A percentile compares a stretch with the other conserved stretches of the same genome.
Evolutionary conservation across 2,329 filamentous ascomycete genomes (phyloP).

Genomic region (Teratosphaeria viscida): DNA sequence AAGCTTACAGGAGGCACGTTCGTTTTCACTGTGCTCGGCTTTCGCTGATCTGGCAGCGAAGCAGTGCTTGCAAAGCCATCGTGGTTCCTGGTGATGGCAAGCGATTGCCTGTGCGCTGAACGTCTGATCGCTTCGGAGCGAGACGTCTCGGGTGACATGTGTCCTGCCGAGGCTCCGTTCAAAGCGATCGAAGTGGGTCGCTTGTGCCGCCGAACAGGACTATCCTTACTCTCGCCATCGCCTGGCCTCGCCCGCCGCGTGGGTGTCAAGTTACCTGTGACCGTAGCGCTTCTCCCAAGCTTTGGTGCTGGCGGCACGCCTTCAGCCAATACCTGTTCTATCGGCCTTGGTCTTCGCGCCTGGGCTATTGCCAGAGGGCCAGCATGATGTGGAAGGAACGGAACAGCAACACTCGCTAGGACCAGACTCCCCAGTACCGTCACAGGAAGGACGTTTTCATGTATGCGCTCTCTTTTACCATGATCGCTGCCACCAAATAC

Average conservation of each 20-base stretch:
- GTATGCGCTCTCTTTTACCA: constrained; percentile 61
- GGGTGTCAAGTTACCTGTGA: constrained; percentile 38
- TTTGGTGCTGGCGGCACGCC: constrained; percentile 44
- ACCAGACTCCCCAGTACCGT: constrained; percentile 73
- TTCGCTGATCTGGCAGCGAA: constrained; percentile 24
- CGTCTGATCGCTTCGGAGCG: constrained; percentile 4
- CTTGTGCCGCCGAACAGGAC: constrained; percentile 22
- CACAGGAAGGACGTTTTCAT: constrained; percentile 70
- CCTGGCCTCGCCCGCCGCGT: constrained; percentile 33
- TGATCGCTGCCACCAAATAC: constrained; percentile 69
- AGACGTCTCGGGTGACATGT: constrained; percentile 7
- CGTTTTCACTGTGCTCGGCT: constrained; percentile 1
- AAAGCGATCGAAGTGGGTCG: constrained; percentile 23
- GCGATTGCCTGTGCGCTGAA: constrained; percentile 22
- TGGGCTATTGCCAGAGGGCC: constrained; percentile 74
- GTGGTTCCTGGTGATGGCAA: constrained; percentile 19
- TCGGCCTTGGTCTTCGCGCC: constrained; percentile 61
- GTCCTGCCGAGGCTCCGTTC: constrained; percentile 7
- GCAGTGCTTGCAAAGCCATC: constrained; percentile 23
- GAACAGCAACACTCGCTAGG: constrained; percentile 63
- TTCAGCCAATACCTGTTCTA: constrained; percentile 52
- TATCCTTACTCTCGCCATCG: constrained; percentile 17
- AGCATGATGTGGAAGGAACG: constrained; percentile 65
- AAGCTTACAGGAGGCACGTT: constrained; percentile 12
- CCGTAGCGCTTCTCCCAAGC: constrained; percentile 59